These are phyloP conservation scores for Amphirosellinia nigrospora DNA, from an alignment of 495 filamentous ascomycete genomes.

Conservation along the genomic window DNA sequence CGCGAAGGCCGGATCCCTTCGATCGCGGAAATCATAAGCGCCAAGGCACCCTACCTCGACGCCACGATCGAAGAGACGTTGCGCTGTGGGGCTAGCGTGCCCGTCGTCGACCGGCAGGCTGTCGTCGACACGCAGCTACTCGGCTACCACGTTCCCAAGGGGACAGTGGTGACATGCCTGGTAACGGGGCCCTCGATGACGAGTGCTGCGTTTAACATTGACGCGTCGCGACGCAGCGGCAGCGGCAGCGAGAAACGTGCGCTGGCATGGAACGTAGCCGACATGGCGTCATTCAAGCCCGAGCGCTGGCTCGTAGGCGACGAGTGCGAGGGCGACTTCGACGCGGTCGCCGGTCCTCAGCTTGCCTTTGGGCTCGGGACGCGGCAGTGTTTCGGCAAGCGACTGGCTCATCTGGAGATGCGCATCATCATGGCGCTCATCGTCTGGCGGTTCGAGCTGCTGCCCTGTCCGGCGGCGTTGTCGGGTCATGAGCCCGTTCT, in stretches of 20 bases:
- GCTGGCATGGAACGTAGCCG: slow-evolving; percentile 24
- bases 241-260: not conserved
- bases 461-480: not conserved
- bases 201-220: slow-evolving; percentile 1
- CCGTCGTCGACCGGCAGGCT: slow-evolving; percentile 30
- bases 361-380: slow-evolving; percentile 39
- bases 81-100: slow-evolving; percentile 8
- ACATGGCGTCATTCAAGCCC: slow-evolving; percentile 32
- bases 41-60: slow-evolving; percentile 41
- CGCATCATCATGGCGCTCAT: slow-evolving; percentile 35
- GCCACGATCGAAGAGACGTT: slow-evolving; percentile 41
- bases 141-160: slow-evolving; percentile 42
- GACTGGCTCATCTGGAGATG: slow-evolving; percentile 41
- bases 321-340: slow-evolving; percentile 27
- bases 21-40: slow-evolving; percentile 30
- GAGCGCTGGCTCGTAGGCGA: slow-evolving; percentile 36
- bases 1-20: slow-evolving; percentile 26
- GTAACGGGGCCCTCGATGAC: slow-evolving; percentile 10
- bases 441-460: slow-evolving; percentile 44
- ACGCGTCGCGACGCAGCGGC: slow-evolving; percentile 1
- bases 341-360: slow-evolving; percentile 37
- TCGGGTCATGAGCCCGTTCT: not conserved
- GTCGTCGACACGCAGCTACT: slow-evolving; percentile 35
- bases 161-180: slow-evolving; percentile 34
- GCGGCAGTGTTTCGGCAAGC: slow-evolving; percentile 41